phyloP scores from a whole-genome alignment of 495 filamentous ascomycete genomes.

The Talaromyces proteolyticus region DNA sequence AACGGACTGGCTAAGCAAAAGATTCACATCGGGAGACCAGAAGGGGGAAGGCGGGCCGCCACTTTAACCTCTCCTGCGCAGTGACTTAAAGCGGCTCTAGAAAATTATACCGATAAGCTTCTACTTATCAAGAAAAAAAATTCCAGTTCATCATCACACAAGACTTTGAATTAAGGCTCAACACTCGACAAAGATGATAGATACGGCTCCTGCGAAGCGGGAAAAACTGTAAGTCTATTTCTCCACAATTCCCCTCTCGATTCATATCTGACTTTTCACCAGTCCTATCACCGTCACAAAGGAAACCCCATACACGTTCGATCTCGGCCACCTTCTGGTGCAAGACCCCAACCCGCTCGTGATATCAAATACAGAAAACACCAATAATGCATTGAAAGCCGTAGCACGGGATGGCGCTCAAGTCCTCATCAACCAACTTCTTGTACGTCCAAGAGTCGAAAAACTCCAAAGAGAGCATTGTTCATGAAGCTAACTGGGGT shows the following conservation, averaged over 20 bases:
- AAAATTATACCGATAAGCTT: conserved; percentile 7
- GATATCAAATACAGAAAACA: conserved; percentile 23
- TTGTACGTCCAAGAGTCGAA: conserved; percentile 30
- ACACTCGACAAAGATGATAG: conserved; percentile 14
- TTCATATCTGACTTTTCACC: conserved; percentile 1
- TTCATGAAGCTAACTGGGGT: not conserved
- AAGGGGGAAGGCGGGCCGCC: not conserved
- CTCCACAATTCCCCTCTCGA: not conserved
- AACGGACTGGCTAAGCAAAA: conserved; percentile 1
- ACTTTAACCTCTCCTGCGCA: not conserved
- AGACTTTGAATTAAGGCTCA: conserved; percentile 10
- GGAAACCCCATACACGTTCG: conserved; percentile 86
- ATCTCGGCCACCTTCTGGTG: conserved; percentile 78
- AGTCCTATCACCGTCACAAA: conserved; percentile 65
- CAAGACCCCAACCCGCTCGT: conserved; percentile 77
- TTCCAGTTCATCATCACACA: not conserved
- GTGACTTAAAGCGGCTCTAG: not conserved
- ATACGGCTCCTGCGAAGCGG: conserved; percentile 22
- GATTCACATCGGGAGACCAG: not conserved
- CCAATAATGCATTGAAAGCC: conserved; percentile 50
- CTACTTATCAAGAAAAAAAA: conserved; percentile 3
- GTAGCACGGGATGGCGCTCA: conserved; percentile 84
- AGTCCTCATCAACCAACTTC: conserved; percentile 80
- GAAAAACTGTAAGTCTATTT: conserved; percentile 33
- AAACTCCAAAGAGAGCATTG: not conserved